Conservation (phyloP, 768 basidiomycete genomes). For the Macrolepiota fuliginosa region DNA sequence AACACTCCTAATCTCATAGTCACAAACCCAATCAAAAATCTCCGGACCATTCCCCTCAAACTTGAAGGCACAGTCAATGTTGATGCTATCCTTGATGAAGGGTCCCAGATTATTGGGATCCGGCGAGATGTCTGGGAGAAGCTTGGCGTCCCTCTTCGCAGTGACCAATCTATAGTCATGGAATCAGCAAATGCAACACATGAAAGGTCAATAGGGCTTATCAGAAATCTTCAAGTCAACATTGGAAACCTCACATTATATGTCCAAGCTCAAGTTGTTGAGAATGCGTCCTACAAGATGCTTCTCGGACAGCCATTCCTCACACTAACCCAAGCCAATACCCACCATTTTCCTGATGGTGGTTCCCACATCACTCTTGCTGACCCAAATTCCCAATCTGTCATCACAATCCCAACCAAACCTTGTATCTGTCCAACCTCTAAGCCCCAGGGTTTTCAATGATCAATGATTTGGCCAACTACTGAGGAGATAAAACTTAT, state of each 20-base stretch:
- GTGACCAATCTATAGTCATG: slow-evolving; percentile 18
- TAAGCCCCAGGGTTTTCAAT: slow-evolving; percentile 10
- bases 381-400: slow-evolving; percentile 16
- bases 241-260: slow-evolving; percentile 17
- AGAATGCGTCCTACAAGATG: slow-evolving; percentile 20
- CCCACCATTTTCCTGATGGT: slow-evolving; percentile 10
- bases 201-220: slow-evolving; percentile 16
- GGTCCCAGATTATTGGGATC: slow-evolving; percentile 17
- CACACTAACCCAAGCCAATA: slow-evolving; percentile 10
- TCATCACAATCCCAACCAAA: slow-evolving; percentile 13
- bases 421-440: neutral
- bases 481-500: slow-evolving; percentile 10
- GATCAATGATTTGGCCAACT: slow-evolving; percentile 9
- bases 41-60: too few species aligned
- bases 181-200: slow-evolving; percentile 19
- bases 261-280: slow-evolving; percentile 21
- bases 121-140: slow-evolving; percentile 17
- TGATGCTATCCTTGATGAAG: slow-evolving; percentile 12
- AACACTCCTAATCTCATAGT: too few species aligned
- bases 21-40: too few species aligned
- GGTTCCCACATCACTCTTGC: slow-evolving; percentile 7
- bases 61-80: too few species aligned
- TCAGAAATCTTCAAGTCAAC: slow-evolving; percentile 15
- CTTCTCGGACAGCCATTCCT: slow-evolving; percentile 21
- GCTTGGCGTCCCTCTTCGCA: slow-evolving; percentile 8